Conservation (phyloP, 495 filamentous ascomycete genomes). For the Patellaria atrata region DNA sequence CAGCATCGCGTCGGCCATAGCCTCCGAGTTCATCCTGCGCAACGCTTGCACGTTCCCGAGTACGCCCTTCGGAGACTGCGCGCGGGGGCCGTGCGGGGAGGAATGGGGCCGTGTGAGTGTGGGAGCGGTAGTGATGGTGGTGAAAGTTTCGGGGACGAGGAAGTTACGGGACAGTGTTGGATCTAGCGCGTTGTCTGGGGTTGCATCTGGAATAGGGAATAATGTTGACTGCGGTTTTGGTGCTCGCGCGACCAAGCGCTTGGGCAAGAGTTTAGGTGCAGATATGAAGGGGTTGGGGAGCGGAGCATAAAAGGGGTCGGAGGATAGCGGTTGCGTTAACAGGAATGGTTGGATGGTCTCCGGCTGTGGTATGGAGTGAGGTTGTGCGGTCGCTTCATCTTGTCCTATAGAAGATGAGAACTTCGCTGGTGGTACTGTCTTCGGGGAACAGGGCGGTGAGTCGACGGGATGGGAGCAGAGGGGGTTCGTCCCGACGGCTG, state of each 20-base stretch:
- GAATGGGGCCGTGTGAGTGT: no score
- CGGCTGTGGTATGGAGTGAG: not conserved
- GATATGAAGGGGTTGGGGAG: not conserved
- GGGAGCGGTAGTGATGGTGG: constrained; percentile 7
- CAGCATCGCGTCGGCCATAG: constrained; percentile 10
- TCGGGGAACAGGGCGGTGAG: constrained; percentile 23
- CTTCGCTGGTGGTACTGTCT: constrained; percentile 11
- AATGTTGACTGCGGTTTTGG: no score
- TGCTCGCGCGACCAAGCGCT: no score
- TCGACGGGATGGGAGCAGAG: constrained; percentile 11
- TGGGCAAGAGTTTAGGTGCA: no score
- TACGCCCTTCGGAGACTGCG: constrained; percentile 16
- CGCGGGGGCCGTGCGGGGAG: constrained; percentile 17
- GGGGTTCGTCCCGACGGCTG: constrained; percentile 1
- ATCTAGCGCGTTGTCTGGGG: constrained; percentile 5
- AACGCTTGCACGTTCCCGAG: constrained; percentile 19
- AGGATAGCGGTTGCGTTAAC: constrained; percentile 3
- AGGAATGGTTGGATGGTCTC: not conserved
- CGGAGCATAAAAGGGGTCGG: constrained; percentile 4
- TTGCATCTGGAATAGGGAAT: constrained; percentile 5
- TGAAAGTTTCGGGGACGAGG: constrained; percentile 5
- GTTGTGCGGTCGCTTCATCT: not conserved
- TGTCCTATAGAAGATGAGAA: constrained; percentile 5
- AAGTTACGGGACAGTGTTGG: constrained; percentile 1
- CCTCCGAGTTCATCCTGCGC: constrained; percentile 26